Evolutionary conservation across 306 rosid genomes (phyloP).

Genomic region (Cercis canadensis): DNA sequence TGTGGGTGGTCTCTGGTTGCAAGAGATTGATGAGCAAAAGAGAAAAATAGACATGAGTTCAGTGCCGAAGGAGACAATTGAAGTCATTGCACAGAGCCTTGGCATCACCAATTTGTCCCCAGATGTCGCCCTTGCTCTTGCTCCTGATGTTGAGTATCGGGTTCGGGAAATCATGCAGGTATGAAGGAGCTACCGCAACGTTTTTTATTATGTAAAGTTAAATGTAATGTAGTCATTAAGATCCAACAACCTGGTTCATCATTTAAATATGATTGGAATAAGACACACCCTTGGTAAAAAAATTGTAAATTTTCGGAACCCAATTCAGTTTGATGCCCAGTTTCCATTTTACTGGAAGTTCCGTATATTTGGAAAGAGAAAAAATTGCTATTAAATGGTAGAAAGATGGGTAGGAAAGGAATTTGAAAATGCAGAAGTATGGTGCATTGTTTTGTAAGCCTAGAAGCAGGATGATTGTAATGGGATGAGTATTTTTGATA

Average conservation of each 20-base stretch:
- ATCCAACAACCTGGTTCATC: background rate
- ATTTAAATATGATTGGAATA: background rate
- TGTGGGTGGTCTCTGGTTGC: background rate
- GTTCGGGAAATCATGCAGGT: conserved; percentile 98
- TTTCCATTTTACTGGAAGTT: background rate
- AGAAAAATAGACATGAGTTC: conserved; percentile 56
- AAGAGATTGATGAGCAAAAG: background rate
- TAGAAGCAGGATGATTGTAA: conserved; percentile 6
- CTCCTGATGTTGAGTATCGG: conserved; percentile 92
- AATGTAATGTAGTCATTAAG: background rate
- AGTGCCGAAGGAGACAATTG: conserved; percentile 89
- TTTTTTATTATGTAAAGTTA: background rate
- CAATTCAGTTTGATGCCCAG: conserved; percentile 6
- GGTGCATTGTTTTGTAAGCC: background rate
- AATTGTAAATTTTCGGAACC: conserved; percentile 1
- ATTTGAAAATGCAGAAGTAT: background rate
- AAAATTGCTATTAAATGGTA: background rate
- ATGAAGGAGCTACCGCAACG: background rate
- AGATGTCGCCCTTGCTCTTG: conserved; percentile 78
- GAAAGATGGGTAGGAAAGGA: background rate
- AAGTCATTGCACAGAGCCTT: conserved; percentile 86
- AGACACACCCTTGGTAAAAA: background rate
- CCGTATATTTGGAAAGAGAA: too few relatives aligned
- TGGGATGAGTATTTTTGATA: background rate
- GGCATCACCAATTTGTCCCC: conserved; percentile 80